Evolutionary conservation across 352 stramenopile genomes (phyloP), one percentile per base, ranked within the genome.

Genomic region (Nothophytophthora sp.): DNA sequence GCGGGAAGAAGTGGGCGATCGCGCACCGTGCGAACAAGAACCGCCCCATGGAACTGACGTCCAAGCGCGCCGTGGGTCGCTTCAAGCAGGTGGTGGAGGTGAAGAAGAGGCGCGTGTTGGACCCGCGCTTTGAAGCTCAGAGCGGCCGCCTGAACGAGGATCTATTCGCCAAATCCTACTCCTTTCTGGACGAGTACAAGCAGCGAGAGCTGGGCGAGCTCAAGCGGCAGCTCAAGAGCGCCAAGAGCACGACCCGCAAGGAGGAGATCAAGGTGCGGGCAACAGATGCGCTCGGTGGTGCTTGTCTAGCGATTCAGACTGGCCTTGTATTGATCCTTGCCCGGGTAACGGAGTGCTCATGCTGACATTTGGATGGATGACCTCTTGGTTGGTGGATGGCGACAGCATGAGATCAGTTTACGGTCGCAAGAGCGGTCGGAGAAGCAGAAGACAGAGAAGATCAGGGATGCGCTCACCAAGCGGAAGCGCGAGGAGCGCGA

Each of bases 181-280:
- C 76, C 0, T 97, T 97, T 46, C 37, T 97, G 41, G 81, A 96
- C 36, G 86, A 92, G 11, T 95, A 96, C 60, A 95, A 93, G 66
- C 63, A 95, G 70, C 50, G 45, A 4, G 90, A 97, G 62, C 70
- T 97, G 36, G 53, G 92, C 47, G 81, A 88, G n/a, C 56, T 97
- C 5, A 90, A 90, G 66, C 77, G 89, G 42, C 70, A 93, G 57
- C 60, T 93, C 13, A 84, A 79, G 53, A 68, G 60, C 36, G 79
- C 68, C 24, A 93, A 93, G 57, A 86, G 63, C 45, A 67, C 63
- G 19, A 76, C 75, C 3, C 76, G 72, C 15, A 90, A 92, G 51
- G 75, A 90, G 25, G 81, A 91, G 37, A 59, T 91, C 23, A 90
- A 93, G 68, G 90, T 96, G 28, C 33, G 65, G 37, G 39, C n/a